Conservation (phyloP, 306 rosid species). For the Arachis hypogaea region DNA sequence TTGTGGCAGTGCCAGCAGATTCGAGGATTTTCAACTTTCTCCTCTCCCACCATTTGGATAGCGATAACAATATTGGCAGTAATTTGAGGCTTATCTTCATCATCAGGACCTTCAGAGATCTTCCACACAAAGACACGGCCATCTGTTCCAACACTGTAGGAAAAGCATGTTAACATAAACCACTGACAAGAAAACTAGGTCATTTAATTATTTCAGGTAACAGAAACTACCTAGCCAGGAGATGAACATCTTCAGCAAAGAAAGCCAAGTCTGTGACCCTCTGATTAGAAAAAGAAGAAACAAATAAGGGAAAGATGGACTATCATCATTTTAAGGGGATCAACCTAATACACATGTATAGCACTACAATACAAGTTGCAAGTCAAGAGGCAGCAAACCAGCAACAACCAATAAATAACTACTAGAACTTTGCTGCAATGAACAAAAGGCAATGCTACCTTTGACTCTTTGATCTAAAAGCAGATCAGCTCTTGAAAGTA, state of each 20-base stretch:
- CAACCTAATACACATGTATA: constrained; percentile 9
- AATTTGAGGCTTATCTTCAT: constrained; percentile 86
- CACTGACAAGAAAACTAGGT: constrained; percentile 4
- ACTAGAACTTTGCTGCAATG: too few relatives aligned
- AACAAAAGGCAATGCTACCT: too few relatives aligned
- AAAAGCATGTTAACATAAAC: constrained; percentile 44
- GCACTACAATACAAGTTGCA: not conserved
- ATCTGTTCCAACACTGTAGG: constrained; percentile 84
- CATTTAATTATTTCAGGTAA: constrained; percentile 24
- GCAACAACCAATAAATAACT: too few relatives aligned
- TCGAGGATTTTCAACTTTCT: constrained; percentile 80
- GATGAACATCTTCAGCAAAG: constrained; percentile 99
- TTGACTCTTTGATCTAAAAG: too few relatives aligned
- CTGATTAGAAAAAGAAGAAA: constrained; percentile 49
- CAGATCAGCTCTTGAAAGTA: not conserved
- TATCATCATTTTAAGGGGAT: not conserved
- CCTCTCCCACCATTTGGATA: constrained; percentile 77
- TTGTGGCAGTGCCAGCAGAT: constrained; percentile 99
- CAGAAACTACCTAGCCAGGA: constrained; percentile 82
- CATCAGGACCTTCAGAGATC: constrained; percentile 95
- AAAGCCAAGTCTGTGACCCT: constrained; percentile 99
- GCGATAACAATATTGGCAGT: constrained; percentile 80
- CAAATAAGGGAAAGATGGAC: constrained; percentile 14
- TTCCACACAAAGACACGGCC: constrained; percentile 94
- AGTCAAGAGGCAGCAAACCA: too few relatives aligned